These are phyloP conservation scores for Kodamaea plutei DNA, from an alignment of 1,139 yeast genomes.

Conservation along the genomic window DNA sequence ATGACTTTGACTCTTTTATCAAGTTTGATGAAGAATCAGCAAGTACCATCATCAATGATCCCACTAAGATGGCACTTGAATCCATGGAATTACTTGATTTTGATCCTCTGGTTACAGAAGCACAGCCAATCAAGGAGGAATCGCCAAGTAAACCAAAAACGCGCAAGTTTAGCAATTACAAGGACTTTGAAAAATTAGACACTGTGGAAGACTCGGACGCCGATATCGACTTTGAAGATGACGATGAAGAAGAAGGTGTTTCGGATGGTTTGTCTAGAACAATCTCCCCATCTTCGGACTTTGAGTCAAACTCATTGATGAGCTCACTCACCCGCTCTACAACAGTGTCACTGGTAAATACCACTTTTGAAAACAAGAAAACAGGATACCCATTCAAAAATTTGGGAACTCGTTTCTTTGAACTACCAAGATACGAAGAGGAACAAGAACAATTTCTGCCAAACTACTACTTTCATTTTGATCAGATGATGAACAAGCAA, in stretches of 20 bases:
- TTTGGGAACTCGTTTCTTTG: slow-evolving; percentile 11
- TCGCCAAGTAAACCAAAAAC: too few relatives aligned
- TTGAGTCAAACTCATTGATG: slow-evolving; percentile 35
- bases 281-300: slow-evolving; percentile 36
- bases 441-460: slow-evolving; percentile 4
- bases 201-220: slow-evolving; percentile 17
- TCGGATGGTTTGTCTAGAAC: slow-evolving; percentile 35
- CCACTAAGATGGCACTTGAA: slow-evolving; percentile 1
- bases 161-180: slow-evolving; percentile 13
- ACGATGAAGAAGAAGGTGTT: slow-evolving; percentile 24
- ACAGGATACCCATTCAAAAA: slow-evolving; percentile 13
- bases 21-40: slow-evolving; percentile 6
- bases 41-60: too few relatives aligned
- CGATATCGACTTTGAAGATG: slow-evolving; percentile 23
- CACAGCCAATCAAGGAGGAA: too few relatives aligned
- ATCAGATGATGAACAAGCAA: slow-evolving; percentile 12
- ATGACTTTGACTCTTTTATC: slow-evolving; percentile 6
- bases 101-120: slow-evolving; percentile 3
- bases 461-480: slow-evolving; percentile 12
- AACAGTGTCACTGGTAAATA: slow-evolving; percentile 30
- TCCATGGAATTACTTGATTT: slow-evolving; percentile 6
- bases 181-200: slow-evolving; percentile 16
- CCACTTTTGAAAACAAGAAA: slow-evolving; percentile 11
- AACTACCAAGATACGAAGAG: slow-evolving; percentile 15
- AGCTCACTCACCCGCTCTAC: slow-evolving; percentile 41